A percentile compares a stretch with the other conserved stretches of the same genome.
These are phyloP conservation scores for Neonectria neomacrospora DNA, from an alignment of 2,329 filamentous ascomycete species.

Conservation along the genomic window DNA sequence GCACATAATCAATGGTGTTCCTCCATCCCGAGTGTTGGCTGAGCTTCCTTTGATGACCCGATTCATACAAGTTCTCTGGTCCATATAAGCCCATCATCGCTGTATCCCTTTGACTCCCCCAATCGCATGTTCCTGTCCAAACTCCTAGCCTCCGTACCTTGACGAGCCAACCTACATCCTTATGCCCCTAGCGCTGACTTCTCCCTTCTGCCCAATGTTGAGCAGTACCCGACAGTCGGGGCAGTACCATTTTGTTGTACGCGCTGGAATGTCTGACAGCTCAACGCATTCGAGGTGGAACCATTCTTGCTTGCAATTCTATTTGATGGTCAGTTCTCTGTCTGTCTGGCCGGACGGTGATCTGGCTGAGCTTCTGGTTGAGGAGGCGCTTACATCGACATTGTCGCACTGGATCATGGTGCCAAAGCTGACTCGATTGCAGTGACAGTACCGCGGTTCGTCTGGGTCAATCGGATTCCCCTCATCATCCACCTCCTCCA, in stretches of 20 bases:
- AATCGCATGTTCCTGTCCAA: slow-evolving; percentile 13
- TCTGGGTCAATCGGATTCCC: slow-evolving; percentile 78
- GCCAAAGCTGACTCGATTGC: slow-evolving; percentile 82
- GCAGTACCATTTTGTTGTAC: slow-evolving; percentile 87
- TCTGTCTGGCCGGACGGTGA: slow-evolving; percentile 15
- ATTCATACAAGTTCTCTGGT: not conserved
- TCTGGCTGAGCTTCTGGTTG: slow-evolving; percentile 20
- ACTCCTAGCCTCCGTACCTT: slow-evolving; percentile 11
- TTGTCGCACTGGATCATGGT: slow-evolving; percentile 89
- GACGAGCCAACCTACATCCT: slow-evolving; percentile 50
- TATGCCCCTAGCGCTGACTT: slow-evolving; percentile 69
- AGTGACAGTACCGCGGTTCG: slow-evolving; percentile 81
- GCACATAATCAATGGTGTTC: slow-evolving; percentile 6
- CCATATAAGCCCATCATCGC: slow-evolving; percentile 7
- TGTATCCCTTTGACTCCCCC: slow-evolving; percentile 14
- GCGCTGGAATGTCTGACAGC: slow-evolving; percentile 72
- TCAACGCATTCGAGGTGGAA: slow-evolving; percentile 85
- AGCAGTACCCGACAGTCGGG: slow-evolving; percentile 75
- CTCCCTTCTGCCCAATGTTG: slow-evolving; percentile 71
- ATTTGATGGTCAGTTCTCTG: slow-evolving; percentile 35
- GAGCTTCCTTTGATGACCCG: not conserved
- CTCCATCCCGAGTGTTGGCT: not conserved
- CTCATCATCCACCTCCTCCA: slow-evolving; percentile 73
- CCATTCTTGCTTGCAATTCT: slow-evolving; percentile 84
- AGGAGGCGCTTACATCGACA: slow-evolving; percentile 68